These are phyloP conservation scores for Coniochaeta sp. DNA, from an alignment of 2,329 filamentous ascomycete genomes.

Conservation along the genomic window DNA sequence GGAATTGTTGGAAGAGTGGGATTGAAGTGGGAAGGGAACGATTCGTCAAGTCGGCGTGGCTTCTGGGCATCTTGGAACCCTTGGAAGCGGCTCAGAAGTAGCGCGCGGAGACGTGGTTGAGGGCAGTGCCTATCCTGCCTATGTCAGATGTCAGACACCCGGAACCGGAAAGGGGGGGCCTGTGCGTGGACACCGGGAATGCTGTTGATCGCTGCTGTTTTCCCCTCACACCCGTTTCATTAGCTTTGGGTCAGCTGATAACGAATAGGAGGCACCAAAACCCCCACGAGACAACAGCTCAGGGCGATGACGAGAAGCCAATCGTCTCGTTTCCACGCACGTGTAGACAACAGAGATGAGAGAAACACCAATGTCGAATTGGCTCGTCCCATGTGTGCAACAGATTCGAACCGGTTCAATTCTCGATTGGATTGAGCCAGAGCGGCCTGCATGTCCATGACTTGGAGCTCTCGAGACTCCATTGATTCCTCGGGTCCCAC, in stretches of 20 bases:
- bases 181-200: background rate
- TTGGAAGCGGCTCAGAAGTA: background rate
- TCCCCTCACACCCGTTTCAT: constrained; percentile 1
- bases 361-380: background rate
- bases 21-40: background rate
- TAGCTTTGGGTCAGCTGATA: background rate
- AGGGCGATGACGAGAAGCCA: background rate
- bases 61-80: background rate
- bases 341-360: background rate
- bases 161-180: constrained; percentile 1
- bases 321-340: background rate
- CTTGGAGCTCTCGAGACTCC: background rate
- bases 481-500: background rate
- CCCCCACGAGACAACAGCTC: background rate
- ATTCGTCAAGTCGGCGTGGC: background rate
- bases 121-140: background rate
- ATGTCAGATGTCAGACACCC: constrained; percentile 2
- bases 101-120: background rate
- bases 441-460: background rate
- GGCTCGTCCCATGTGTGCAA: background rate
- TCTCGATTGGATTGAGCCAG: background rate
- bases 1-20: background rate
- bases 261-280: background rate
- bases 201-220: constrained; percentile 1
- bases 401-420: background rate